Percentiles rank a stretch among this genome's conserved stretches.
Evolutionary conservation across 106 monocot species (phyloP).

Genomic region (Alisma plantagoaquatica): DNA sequence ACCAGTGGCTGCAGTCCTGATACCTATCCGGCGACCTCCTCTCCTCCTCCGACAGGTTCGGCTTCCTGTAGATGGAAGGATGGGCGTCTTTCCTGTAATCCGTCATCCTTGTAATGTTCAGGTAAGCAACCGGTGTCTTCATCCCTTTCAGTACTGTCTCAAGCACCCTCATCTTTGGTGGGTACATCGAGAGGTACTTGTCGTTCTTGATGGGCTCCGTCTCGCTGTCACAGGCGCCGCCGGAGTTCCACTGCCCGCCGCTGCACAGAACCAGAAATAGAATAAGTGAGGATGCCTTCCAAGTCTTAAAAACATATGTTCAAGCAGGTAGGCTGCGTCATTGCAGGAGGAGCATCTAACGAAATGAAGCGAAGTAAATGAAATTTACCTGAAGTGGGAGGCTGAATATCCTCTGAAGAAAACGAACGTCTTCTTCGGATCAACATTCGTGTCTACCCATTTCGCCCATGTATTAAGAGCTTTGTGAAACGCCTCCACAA

Average conservation of each 20-base stretch:
- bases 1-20: slow-evolving; percentile 99
- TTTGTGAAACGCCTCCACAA: slow-evolving; percentile 10
- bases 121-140: slow-evolving; percentile 62
- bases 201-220: slow-evolving; percentile 70
- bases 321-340: too few relatives aligned
- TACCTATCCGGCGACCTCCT: slow-evolving; percentile 25
- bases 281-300: too few relatives aligned
- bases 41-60: slow-evolving; percentile 33
- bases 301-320: too few relatives aligned
- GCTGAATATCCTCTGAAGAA: slow-evolving; percentile 91
- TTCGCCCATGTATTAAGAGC: slow-evolving; percentile 15
- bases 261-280: too few relatives aligned
- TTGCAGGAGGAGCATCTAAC: too few relatives aligned
- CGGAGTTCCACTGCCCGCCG: slow-evolving; percentile 95
- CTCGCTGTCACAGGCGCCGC: slow-evolving; percentile 79
- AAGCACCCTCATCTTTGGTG: slow-evolving; percentile 45
- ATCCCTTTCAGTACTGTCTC: slow-evolving; percentile 57
- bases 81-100: slow-evolving; percentile 94
- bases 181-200: slow-evolving; percentile 56
- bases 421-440: slow-evolving; percentile 52
- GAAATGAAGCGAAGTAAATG: too few relatives aligned
- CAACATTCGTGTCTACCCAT: slow-evolving; percentile 30
- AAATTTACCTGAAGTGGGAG: slow-evolving; percentile 93
- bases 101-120: slow-evolving; percentile 90
- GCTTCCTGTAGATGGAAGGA: slow-evolving; percentile 74